Evolutionary conservation across 371 early-diverging fungal species (phyloP), one percentile per base, ranked within the genome.

Genomic region (Syncephalastrum racemosum): DNA sequence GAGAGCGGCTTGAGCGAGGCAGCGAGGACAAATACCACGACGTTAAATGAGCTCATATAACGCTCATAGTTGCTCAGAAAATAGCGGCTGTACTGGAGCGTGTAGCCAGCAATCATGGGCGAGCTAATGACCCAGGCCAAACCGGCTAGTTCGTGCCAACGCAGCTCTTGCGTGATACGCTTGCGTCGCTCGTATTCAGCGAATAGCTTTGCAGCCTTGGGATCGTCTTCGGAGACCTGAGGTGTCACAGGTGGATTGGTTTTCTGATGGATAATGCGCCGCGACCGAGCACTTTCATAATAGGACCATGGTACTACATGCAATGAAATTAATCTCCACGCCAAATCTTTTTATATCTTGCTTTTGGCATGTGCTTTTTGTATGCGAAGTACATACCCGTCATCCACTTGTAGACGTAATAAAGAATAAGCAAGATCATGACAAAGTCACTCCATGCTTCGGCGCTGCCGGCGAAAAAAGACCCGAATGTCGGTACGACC

Each of bases 381-480:
- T 12, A 15, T 51, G 15, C 12, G 0, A 10, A 31, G 14, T 18
- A 16, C 52, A 63, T 82, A 83, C 87, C 87, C 77, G 84, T 85
- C 52, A 88, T 80, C 70, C 86, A 81, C 67, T 83, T 80, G 58
- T 84, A 86, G 42, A 86, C 78, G 63, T 85, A 88, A 60, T 79
- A 85, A 7, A 81, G 70, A 46, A 86, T 84, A 57, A 88, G 63
- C 7, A 80, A 56, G 27, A 85, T 67, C 54, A 84, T 74, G 18
- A 88, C 71, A 53, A 85, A 80, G 57, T 88, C 88, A 52, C 83
- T 83, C 83, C 85, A 88, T 24, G 78, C 68, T 48, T 85, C 85
- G 15, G 85, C 79, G 51, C 78, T 85, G 16, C 85, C 88, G 56
- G 75, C 81, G 58, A 86, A 59, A 53, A 88, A 80, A 0, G 85